Base-by-base conservation (phyloP, 345 rosid genomes). In the Euphorbia peplus region DNA sequence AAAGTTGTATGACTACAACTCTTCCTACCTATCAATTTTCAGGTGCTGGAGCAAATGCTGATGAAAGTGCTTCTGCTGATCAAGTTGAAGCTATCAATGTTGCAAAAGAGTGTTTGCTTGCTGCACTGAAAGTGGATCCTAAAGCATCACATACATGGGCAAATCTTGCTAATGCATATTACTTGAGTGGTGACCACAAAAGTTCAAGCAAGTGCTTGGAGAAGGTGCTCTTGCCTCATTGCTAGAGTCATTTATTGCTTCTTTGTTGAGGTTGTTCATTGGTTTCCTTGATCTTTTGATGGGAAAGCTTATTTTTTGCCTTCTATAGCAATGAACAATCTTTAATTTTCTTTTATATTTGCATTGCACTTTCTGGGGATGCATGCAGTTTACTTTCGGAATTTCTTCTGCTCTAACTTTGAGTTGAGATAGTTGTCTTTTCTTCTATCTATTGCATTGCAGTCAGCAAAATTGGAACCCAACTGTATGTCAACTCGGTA, bases 161-260 rank as follows among this genome's bases (percentile, higher is more conserved):
- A 63, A 93, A 88, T 83, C 91, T 93, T 65, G 97, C 96, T 47
- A 83, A 86, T 77, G 95, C 95, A 65, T 90, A 86, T 72, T 81
- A 75, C 79, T 72, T 87, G 83, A 75, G 70, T 60, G 92, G 92
- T 47, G 99, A 91, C 81, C 86, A 90, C 79, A 83, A 85, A 78
- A 95, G 91, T 68, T 86, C 98, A 68, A 80, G 85, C 86, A 90
- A 90, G 78, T 95, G 99, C 82, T 87, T 95, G 93, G 98, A 95
- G 90, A 95, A 95, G 99, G 99, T 95, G 86, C 90, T 79, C 80
- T 78, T 81, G 80, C 80, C 74, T 86, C 68, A 75, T 82, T 81
- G 78, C 72, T 81, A 53, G 64, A 50, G 69, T 77, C 74, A 71
- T 76, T 75, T 82, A 64, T 77, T 75, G 77, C 77, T 78, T 83